A percentile compares a stretch with the other conserved stretches of the same genome.
Conservation (phyloP, 345 rosid species). For the Populus ilicifolia region DNA sequence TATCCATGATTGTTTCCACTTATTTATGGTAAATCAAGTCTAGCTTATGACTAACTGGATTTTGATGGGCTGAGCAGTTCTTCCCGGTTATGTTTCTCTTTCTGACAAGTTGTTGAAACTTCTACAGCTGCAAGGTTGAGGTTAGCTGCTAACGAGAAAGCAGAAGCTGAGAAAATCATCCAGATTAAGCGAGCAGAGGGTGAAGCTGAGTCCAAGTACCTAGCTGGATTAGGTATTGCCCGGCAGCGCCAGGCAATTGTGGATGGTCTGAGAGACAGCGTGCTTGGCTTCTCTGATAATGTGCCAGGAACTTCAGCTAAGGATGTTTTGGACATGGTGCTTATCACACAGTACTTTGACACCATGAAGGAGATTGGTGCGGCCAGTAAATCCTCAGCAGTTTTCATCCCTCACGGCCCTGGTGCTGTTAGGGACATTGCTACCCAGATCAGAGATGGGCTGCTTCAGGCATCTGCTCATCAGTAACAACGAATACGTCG, state of each 20-base stretch:
- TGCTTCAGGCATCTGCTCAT: conserved; percentile 14
- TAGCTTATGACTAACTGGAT: too few relatives aligned
- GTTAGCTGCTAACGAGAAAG: conserved; percentile 24
- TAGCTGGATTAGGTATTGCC: conserved; percentile 19
- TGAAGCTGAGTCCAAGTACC: conserved; percentile 22
- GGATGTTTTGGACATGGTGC: conserved; percentile 30
- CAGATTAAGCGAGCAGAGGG: conserved; percentile 23
- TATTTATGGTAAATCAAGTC: too few relatives aligned
- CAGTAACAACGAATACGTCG: not conserved
- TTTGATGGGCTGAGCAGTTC: too few relatives aligned
- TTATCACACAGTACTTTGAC: conserved; percentile 23
- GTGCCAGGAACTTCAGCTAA: conserved; percentile 22
- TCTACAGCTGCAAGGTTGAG: conserved; percentile 17
- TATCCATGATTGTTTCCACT: too few relatives aligned
- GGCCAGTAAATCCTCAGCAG: conserved; percentile 11
- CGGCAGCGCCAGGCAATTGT: conserved; percentile 26
- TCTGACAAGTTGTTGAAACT: not conserved
- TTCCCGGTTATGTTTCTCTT: not conserved
- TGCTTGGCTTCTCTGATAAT: conserved; percentile 22
- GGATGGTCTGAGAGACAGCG: conserved; percentile 25
- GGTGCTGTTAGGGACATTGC: conserved; percentile 18
- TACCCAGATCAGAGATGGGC: conserved; percentile 15
- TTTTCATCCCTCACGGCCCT: conserved; percentile 21
- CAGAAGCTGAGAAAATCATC: conserved; percentile 21
- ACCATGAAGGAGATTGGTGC: conserved; percentile 27